Conservation (phyloP, 1,284 basidiomycete genomes). For the Tremellales sp. region DNA sequence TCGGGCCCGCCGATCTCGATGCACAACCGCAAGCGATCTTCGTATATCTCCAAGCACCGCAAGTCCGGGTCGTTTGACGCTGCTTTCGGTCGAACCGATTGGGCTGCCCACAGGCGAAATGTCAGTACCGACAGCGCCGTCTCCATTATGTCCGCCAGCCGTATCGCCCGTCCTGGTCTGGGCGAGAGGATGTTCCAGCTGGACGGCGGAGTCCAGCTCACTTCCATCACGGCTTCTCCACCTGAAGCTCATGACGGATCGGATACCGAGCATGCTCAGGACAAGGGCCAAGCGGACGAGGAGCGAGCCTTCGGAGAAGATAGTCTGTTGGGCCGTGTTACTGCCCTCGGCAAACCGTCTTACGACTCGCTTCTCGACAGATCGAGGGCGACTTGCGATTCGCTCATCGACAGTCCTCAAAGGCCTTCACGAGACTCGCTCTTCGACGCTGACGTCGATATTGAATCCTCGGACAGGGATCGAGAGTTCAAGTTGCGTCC, state of each 20-base stretch:
- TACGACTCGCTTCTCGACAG: too few species aligned
- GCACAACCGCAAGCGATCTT: slow-evolving; percentile 55
- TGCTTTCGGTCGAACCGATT: slow-evolving; percentile 58
- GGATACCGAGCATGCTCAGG: too few species aligned
- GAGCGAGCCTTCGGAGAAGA: not conserved
- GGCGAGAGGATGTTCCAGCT: slow-evolving; percentile 84
- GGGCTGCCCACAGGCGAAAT: slow-evolving; percentile 60
- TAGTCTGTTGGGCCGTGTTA: slow-evolving; percentile 22
- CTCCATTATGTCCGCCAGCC: slow-evolving; percentile 60
- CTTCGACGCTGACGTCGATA: slow-evolving; percentile 52
- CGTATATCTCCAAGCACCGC: slow-evolving; percentile 42
- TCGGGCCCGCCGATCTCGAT: slow-evolving; percentile 61
- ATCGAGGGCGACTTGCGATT: too few species aligned
- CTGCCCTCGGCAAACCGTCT: not conserved
- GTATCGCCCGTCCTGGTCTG: slow-evolving; percentile 65
- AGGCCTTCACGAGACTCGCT: slow-evolving; percentile 66
- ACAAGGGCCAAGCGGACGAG: not conserved
- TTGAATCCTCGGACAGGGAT: slow-evolving; percentile 1
- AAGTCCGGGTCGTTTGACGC: slow-evolving; percentile 56
- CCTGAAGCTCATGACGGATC: slow-evolving; percentile 45
- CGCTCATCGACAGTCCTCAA: slow-evolving; percentile 41
- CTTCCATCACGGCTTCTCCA: slow-evolving; percentile 66
- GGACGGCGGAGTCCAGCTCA: slow-evolving; percentile 59
- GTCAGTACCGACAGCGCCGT: slow-evolving; percentile 60
- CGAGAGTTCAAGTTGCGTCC: slow-evolving; percentile 27